phyloP scores from a whole-genome alignment of 768 basidiomycete genomes.

The Hirschioporus abietinus region DNA sequence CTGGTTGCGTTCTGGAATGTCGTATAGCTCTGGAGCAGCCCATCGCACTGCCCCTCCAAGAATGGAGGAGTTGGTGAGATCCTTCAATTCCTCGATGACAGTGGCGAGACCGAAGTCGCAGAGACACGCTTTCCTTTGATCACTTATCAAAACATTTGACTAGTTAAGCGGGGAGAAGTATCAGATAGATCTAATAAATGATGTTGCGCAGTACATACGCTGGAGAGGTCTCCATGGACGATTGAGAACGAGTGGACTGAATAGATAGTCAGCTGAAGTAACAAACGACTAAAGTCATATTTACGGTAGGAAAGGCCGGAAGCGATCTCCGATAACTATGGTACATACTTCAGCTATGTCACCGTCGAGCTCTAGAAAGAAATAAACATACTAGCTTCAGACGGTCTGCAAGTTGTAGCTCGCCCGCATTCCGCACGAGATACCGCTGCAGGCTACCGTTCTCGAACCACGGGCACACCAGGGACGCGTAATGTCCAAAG shows the following conservation, averaged over 20 bases:
- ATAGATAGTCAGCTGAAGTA: background rate
- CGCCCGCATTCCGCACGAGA: slow-evolving; percentile 31
- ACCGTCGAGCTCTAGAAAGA: background rate
- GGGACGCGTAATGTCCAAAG: slow-evolving; percentile 32
- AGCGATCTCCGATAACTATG: slow-evolving; percentile 33
- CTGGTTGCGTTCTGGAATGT: slow-evolving; percentile 6
- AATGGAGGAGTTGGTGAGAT: slow-evolving; percentile 28
- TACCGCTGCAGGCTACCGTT: slow-evolving; percentile 34
- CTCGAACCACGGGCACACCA: slow-evolving; percentile 40
- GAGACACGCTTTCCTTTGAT: slow-evolving; percentile 25
- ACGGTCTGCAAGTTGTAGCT: slow-evolving; percentile 30
- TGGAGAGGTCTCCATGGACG: slow-evolving; percentile 39
- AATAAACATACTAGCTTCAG: slow-evolving; percentile 26
- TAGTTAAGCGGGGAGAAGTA: slow-evolving; percentile 12
- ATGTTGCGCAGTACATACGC: slow-evolving; percentile 23
- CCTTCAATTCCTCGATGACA: slow-evolving; percentile 23
- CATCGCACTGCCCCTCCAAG: slow-evolving; percentile 43
- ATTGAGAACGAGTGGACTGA: slow-evolving; percentile 34
- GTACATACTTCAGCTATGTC: background rate
- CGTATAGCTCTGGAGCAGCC: slow-evolving; percentile 40
- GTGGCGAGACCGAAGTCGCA: slow-evolving; percentile 33
- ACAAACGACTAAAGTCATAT: slow-evolving; percentile 14
- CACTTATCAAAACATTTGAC: slow-evolving; percentile 32
- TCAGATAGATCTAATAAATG: background rate
- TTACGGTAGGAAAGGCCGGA: slow-evolving; percentile 36